phyloP scores from a whole-genome alignment of 345 rosid species.

The Aurinia saxatilis region DNA sequence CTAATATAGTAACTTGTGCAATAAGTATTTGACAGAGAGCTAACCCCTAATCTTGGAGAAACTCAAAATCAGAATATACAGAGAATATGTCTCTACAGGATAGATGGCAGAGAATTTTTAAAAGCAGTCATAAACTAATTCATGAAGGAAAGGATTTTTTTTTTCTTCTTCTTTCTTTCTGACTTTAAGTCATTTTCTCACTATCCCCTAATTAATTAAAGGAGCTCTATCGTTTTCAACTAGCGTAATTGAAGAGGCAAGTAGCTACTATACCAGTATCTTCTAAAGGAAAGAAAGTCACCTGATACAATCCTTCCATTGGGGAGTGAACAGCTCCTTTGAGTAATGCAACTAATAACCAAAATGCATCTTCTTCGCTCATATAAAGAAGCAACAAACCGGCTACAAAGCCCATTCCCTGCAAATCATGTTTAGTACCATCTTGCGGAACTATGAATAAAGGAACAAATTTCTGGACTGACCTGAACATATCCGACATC shows the following conservation, averaged over 20 bases:
- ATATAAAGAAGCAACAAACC: conserved; percentile 93
- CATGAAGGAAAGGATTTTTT: conserved; percentile 18
- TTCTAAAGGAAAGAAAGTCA: conserved; percentile 20
- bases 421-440: conserved; percentile 21
- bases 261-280: background rate
- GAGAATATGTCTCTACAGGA: background rate
- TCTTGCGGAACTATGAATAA: background rate
- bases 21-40: background rate
- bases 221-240: conserved; percentile 11
- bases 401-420: conserved; percentile 97
- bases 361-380: conserved; percentile 98
- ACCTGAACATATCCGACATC: conserved; percentile 99
- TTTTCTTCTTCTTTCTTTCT: background rate
- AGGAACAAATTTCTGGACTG: background rate
- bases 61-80: background rate
- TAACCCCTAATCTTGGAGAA: background rate
- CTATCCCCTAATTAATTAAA: background rate
- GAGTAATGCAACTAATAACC: conserved; percentile 92
- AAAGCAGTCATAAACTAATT: conserved; percentile 13
- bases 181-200: conserved; percentile 14
- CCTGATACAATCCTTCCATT: conserved; percentile 96
- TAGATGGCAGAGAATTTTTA: conserved; percentile 3
- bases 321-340: conserved; percentile 98
- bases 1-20: background rate
- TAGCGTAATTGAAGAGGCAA: conserved; percentile 19